A percentile compares a stretch with the other conserved stretches of the same genome.
Conservation (phyloP, 148 eudicot species). For the Nepenthes gracilis region DNA sequence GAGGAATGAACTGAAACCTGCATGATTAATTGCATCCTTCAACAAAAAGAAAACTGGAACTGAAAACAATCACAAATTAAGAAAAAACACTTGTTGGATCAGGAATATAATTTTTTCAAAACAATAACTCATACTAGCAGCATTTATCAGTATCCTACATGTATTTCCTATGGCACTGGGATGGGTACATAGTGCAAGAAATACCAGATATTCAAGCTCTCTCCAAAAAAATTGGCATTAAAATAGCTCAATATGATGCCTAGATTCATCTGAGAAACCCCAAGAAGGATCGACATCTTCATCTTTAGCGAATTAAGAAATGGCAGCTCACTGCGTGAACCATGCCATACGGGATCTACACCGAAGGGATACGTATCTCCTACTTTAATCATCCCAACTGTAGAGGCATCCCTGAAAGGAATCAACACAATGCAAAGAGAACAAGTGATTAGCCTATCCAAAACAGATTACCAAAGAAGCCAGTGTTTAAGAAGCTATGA, state of each 20-base stretch:
- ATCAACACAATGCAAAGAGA: neutral
- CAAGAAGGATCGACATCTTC: slow-evolving; percentile 90
- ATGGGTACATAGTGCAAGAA: neutral
- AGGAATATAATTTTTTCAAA: no score
- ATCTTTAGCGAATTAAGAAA: slow-evolving; percentile 84
- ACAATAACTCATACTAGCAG: no score
- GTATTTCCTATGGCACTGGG: neutral
- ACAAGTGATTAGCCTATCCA: no score
- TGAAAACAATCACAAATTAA: neutral
- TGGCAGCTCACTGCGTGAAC: slow-evolving; percentile 81
- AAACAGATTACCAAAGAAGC: neutral
- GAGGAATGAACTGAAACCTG: slow-evolving; percentile 87
- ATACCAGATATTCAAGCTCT: slow-evolving; percentile 66
- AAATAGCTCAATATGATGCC: slow-evolving; percentile 70
- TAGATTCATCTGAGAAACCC: slow-evolving; percentile 84
- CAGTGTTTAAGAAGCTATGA: neutral
- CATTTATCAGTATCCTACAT: no score
- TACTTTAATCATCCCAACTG: slow-evolving; percentile 54
- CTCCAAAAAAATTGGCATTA: slow-evolving; percentile 61
- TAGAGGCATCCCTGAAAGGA: slow-evolving; percentile 58
- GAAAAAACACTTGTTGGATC: neutral
- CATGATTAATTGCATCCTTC: slow-evolving; percentile 1
- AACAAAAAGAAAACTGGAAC: slow-evolving; percentile 3
- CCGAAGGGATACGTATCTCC: slow-evolving; percentile 84
- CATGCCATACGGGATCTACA: slow-evolving; percentile 92